Evolutionary conservation across 768 basidiomycete species (phyloP), one percentile per base, ranked within the genome.

Genomic region (Lactarius deliciosus): DNA sequence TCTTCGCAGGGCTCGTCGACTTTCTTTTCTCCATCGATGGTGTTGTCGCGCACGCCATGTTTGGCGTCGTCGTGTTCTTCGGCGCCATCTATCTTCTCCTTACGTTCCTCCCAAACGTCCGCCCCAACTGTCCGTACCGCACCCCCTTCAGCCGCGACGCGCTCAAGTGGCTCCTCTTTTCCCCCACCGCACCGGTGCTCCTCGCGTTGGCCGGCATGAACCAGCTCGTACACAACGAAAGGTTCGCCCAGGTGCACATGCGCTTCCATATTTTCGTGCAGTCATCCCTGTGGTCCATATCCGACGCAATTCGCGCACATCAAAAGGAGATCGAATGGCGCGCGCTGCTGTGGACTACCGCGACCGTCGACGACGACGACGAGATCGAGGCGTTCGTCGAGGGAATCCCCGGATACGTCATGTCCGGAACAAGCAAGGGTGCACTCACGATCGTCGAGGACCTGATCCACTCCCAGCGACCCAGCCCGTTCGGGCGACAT

Each of bases 381-480:
- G 58, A 60, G 30, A 55, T 65, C 25, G 66, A 65, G 63, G 47
- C 58, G 15, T 32, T 65, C 40, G 16, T 68, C 18, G 66, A 67
- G 18, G 66, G 66, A 10, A 67, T 67, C 8, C 57, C 63, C 3
- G 63, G 57, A 15, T 67, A 50, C 66, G 38, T 67, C 15, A 57
- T 28, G 2, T 30, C 15, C 20, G 30, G 38, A 54, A 54, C 62
- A 4, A 63, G 62, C 30, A 43, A 16, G n/a, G 15, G 18, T 11
- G 50, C 47, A 13, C 36, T 32, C 22, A 9, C 47, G 4, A 55
- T 59, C 28, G 15, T 59, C 8, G 28, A 54, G 28, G 58, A 54
- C 13, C 15, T 64, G 1, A 38, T 64, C 16, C 15, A 25, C 11
- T 43, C n/a, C 16, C 38, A 30, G 28, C 50, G 38, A 20, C 20